Evolutionary conservation across 2,329 filamentous ascomycete species (phyloP).

Genomic region (Diatrype stigma): DNA sequence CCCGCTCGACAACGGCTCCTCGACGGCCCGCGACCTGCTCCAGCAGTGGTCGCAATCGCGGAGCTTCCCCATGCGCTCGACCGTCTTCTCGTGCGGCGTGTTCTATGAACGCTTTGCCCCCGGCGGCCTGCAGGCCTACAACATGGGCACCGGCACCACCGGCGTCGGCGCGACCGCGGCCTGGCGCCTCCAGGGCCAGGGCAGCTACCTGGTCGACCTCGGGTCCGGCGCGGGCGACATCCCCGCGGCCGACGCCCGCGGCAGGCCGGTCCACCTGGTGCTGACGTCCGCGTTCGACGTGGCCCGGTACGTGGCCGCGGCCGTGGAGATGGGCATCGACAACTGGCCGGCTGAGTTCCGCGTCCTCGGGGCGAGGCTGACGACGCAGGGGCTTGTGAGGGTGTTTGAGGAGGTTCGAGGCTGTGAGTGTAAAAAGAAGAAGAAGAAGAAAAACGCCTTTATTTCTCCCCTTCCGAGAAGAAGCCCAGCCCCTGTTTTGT

Average conservation of each 20-base stretch:
- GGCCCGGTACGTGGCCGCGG: conserved; percentile 65
- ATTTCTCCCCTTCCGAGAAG: too few relatives aligned
- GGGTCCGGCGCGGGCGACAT: conserved; percentile 55
- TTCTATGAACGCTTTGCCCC: conserved; percentile 73
- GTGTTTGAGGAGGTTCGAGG: conserved; percentile 46
- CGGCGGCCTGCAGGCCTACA: conserved; percentile 56
- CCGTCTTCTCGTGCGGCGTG: conserved; percentile 68
- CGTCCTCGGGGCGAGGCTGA: conserved; percentile 64
- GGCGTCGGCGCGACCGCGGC: too few relatives aligned
- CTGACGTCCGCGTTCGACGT: conserved; percentile 69
- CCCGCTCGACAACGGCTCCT: conserved; percentile 57
- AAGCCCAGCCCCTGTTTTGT: too few relatives aligned
- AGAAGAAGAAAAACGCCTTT: too few relatives aligned
- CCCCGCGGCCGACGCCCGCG: conserved; percentile 48
- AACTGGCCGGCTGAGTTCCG: conserved; percentile 66
- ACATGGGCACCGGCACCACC: conserved; percentile 57
- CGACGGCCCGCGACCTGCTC: conserved; percentile 44
- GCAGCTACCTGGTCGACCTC: conserved; percentile 64
- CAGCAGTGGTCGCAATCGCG: conserved; percentile 45
- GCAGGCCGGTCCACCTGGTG: conserved; percentile 52
- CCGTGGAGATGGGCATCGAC: conserved; percentile 56
- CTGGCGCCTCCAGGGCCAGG: conserved; percentile 51
- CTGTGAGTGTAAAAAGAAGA: too few relatives aligned
- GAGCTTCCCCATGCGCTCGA: conserved; percentile 57
- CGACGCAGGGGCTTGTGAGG: conserved; percentile 54